Base-by-base conservation (phyloP, 208 protist species). In the Trypanosoma avium region DNA sequence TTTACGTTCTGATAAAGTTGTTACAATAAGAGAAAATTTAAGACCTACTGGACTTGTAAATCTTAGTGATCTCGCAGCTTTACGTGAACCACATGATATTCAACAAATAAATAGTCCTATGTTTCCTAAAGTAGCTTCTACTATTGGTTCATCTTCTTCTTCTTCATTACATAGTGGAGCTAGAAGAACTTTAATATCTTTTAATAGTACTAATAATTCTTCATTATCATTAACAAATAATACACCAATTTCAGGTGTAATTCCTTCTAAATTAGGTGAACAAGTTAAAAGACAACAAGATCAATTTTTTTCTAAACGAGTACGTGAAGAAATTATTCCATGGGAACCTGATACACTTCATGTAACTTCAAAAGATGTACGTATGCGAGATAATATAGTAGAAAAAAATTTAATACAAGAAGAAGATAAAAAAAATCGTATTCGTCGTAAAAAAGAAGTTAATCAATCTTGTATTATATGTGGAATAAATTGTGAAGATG, bases 401-500 rank as follows among this genome's bases (percentile, higher is more conserved):
- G 74, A 80, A 50, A 79, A 88, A 62, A 70, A 92, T 56, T 73
- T 72, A 2, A 70, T 81, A 66, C 67, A 62, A 33, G 84, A 91
- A 62, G 68, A 85, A 45, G 47, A 79, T 38, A 73, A 71, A n/a
- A 88, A 90, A 73, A 62, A 84, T 52, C 81, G 84, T 22, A 89
- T 94, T 50, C 81, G 84, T 9, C 73, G 75, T 33, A 60, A 75
- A 10, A 76, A 68, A 19, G 76, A 85, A 53, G 75, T 90, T 17
- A 82, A 68, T 45, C 77, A 79, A 46, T 61, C 35, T 27, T 94
- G 88, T 68, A 72, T 91, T 35, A 69, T 94, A 30, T 94, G 88
- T 54, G 80, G 75, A 0, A 65, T 94, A n/a, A 75, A 94, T 56
- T 81, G 81, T 68, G 62, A 66, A n/a, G 65, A 79, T 38, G 71